Evolutionary conservation across 495 filamentous ascomycete species (phyloP).

Genomic region (Trichoderma gamsii): DNA sequence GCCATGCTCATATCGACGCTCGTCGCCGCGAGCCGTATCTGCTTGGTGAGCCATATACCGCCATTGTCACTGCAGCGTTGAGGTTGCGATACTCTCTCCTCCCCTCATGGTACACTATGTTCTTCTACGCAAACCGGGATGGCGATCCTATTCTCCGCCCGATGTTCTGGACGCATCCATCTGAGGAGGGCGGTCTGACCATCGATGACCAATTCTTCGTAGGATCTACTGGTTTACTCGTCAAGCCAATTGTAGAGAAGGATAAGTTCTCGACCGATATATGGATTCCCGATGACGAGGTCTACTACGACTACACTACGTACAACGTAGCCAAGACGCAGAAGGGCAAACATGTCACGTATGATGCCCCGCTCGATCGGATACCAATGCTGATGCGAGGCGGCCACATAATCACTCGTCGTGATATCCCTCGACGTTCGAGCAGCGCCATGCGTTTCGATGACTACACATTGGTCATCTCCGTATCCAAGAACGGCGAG

Average conservation of each 20-base stretch:
- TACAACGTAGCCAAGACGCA: constrained; percentile 65
- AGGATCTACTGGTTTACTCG: constrained; percentile 76
- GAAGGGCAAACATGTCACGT: constrained; percentile 56
- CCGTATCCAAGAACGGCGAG: constrained; percentile 59
- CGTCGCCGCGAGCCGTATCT: constrained; percentile 92
- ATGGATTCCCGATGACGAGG: constrained; percentile 78
- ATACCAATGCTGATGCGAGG: constrained; percentile 87
- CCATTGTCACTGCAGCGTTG: constrained; percentile 81
- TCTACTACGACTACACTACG: constrained; percentile 92
- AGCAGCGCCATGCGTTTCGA: constrained; percentile 87
- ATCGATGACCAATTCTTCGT: constrained; percentile 94
- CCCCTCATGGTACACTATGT: constrained; percentile 94
- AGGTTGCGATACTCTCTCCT: constrained; percentile 84
- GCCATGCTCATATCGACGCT: constrained; percentile 94
- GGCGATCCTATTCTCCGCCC: constrained; percentile 86
- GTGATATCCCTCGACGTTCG: constrained; percentile 78
- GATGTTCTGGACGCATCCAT: constrained; percentile 83
- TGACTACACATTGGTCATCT: constrained; percentile 84
- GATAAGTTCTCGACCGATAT: constrained; percentile 66
- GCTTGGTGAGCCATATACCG: constrained; percentile 72
- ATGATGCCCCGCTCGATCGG: constrained; percentile 73
- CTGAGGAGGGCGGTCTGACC: constrained; percentile 76
- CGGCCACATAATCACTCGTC: constrained; percentile 84
- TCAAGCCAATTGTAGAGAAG: constrained; percentile 77
- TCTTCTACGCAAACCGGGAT: constrained; percentile 76